phyloP scores from a whole-genome alignment of 2,329 filamentous ascomycete genomes.

The Calonectria ilicicola region DNA sequence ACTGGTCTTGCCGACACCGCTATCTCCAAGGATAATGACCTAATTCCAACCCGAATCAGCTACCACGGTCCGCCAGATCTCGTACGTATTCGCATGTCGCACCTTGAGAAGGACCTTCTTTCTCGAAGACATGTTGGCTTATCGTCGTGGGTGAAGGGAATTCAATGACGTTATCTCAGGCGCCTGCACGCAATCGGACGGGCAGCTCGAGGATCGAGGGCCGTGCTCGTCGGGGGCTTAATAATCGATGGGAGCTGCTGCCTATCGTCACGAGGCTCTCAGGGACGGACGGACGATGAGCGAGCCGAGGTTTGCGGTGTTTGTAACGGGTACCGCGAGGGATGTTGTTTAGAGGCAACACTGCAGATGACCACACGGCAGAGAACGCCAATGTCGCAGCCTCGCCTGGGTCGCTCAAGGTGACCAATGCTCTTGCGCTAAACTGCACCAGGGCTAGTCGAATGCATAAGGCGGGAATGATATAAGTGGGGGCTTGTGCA shows the following conservation, averaged over 20 bases:
- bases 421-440: conserved; percentile 36
- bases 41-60: conserved; percentile 53
- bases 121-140: conserved; percentile 75
- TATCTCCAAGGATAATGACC: conserved; percentile 99
- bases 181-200: conserved; percentile 33
- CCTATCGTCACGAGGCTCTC: conserved; percentile 1
- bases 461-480: conserved; percentile 41
- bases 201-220: conserved; percentile 16
- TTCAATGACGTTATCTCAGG: conserved; percentile 49
- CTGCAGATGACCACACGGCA: conserved; percentile 36
- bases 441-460: conserved; percentile 30
- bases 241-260: neutral
- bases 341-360: conserved; percentile 39
- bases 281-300: neutral
- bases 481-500: conserved; percentile 33
- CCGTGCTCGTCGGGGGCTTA: conserved; percentile 10
- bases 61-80: neutral
- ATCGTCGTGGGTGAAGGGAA: conserved; percentile 30
- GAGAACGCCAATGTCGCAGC: conserved; percentile 43
- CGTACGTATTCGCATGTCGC: conserved; percentile 33
- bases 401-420: conserved; percentile 42
- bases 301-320: conserved; percentile 1
- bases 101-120: conserved; percentile 96
- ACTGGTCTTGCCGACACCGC: conserved; percentile 98
- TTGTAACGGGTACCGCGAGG: conserved; percentile 13